Conservation (phyloP, 306 rosid species). For the Dryas alaskensis region DNA sequence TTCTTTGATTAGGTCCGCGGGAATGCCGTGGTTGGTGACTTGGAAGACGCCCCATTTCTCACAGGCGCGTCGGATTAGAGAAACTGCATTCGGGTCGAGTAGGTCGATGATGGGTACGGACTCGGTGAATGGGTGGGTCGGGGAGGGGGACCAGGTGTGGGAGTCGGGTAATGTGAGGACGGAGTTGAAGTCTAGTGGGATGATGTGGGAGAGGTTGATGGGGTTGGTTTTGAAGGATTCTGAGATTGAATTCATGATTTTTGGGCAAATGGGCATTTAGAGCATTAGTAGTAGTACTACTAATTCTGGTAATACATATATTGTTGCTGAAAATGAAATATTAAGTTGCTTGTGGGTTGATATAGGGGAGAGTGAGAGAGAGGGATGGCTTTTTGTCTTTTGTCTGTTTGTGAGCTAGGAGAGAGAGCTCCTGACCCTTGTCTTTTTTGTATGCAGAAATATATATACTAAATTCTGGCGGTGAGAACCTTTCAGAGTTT, state of each 20-base stretch:
- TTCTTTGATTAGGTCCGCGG: slow-evolving; percentile 14
- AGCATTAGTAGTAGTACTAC: too few species aligned
- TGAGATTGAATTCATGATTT: not conserved
- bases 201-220: slow-evolving; percentile 9
- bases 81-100: slow-evolving; percentile 22
- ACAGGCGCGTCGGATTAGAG: slow-evolving; percentile 31
- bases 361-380: too few species aligned
- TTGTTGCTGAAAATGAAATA: too few species aligned
- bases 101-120: slow-evolving; percentile 39
- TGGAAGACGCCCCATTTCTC: slow-evolving; percentile 48
- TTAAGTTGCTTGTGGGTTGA: too few species aligned
- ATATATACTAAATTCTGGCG: too few species aligned
- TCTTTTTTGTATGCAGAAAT: too few species aligned
- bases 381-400: too few species aligned
- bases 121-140: not conserved
- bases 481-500: too few species aligned
- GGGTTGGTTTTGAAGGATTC: slow-evolving; percentile 4
- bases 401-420: too few species aligned
- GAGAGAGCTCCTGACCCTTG: too few species aligned
- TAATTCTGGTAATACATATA: too few species aligned
- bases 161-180: slow-evolving; percentile 32
- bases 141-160: slow-evolving; percentile 30
- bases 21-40: slow-evolving; percentile 44
- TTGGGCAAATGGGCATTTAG: too few species aligned
- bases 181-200: slow-evolving; percentile 39